Percentiles rank a stretch among this genome's conserved stretches.
Evolutionary conservation across 305 asterid genomes (phyloP).

Genomic region (Fraxinus velutina): DNA sequence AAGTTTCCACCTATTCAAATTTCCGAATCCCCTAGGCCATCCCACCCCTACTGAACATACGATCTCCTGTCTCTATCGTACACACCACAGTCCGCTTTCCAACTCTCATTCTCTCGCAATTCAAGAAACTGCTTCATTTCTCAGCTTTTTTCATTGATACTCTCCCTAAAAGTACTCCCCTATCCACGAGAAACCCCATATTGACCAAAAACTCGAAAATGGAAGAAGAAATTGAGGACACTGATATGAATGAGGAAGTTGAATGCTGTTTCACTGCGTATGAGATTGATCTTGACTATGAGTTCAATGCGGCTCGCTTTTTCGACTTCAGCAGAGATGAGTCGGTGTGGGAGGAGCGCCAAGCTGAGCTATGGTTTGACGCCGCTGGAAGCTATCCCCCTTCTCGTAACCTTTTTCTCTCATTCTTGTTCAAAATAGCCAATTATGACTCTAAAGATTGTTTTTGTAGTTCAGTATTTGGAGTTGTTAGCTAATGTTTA

Average conservation of each 20-base stretch:
- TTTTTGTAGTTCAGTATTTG: neutral
- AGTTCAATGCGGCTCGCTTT: slow-evolving; percentile 76
- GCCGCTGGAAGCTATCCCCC: slow-evolving; percentile 81
- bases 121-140: slow-evolving; percentile 18
- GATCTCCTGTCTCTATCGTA: slow-evolving; percentile 38
- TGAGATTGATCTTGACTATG: slow-evolving; percentile 90
- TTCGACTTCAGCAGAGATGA: slow-evolving; percentile 64
- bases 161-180: neutral
- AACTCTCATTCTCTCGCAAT: slow-evolving; percentile 37
- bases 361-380: slow-evolving; percentile 76
- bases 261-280: slow-evolving; percentile 59
- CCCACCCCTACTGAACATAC: neutral
- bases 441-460: neutral
- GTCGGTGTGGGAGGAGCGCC: slow-evolving; percentile 50
- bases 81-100: slow-evolving; percentile 32
- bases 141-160: slow-evolving; percentile 16
- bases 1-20: too few species aligned
- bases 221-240: slow-evolving; percentile 55
- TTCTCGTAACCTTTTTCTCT: slow-evolving; percentile 55
- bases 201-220: slow-evolving; percentile 21
- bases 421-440: neutral
- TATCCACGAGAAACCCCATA: slow-evolving; percentile 1
- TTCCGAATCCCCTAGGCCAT: neutral
- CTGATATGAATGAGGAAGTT: slow-evolving; percentile 24
- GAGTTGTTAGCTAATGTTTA: slow-evolving; percentile 10